Evolutionary conservation across 331 rosid species (phyloP), one percentile per base, ranked within the genome.

Genomic region (Stylosanthes scabra): DNA sequence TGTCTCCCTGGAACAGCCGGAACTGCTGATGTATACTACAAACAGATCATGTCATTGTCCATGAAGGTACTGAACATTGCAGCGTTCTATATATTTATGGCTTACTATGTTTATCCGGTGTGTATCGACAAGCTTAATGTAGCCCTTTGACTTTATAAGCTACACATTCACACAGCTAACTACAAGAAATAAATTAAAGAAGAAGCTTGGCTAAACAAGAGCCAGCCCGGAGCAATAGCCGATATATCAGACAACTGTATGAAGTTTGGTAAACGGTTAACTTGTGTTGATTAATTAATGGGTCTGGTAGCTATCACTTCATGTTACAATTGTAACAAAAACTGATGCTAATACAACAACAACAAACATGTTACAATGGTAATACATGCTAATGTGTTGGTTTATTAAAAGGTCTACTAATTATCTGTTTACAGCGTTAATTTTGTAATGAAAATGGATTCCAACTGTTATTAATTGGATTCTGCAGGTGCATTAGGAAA

Each of bases 1-100:
- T 95, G 99, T 83, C 96, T 95, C 82, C 98, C 99, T 63, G 99
- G 98, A 77, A 95, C 91, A 29, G 98, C 97, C 2, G 99, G 98
- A 77, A 95, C 98, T 9, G 97, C 98, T 0, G 99, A 95, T 88
- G 98, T 95, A 34, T 90, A 93, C 81, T 95, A 95, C 82, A 95
- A 95, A 81, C 99, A 95, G 85, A 90, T 95, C 80, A 90, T 95
- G 98, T 80, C 92, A 49, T 82, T 95, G 71, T 88, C 99, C 63
- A 84, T 90, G 87, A 95, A 92, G 98, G 98, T 95, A 82, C 14
- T 75, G 46, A 37, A 13, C 49, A 34, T 59, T 31, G 13, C 5
- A 4, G 39, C 74, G 4, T 8, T 27, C 6, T 61, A 12, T 25
- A 46, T 66, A 66, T 40, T 40, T 60, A 44, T 72, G 37, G 7